A percentile compares a stretch with the other conserved stretches of the same genome.
phyloP scores from a whole-genome alignment of 805 yeast genomes.

The Yarrowia keelungensis region DNA sequence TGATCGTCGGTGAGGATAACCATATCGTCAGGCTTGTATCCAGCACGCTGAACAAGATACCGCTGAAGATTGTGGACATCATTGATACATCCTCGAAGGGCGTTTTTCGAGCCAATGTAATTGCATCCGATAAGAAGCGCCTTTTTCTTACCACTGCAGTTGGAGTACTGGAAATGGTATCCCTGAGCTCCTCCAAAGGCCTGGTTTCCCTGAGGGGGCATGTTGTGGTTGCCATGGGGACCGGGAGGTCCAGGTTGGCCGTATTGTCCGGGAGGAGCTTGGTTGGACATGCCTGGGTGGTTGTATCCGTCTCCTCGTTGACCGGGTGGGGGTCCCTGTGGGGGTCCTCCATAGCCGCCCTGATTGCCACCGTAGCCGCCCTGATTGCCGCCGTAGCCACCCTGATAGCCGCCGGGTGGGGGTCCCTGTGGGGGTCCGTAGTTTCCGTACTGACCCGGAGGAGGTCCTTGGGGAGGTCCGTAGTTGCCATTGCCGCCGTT shows the following conservation, averaged over 20 bases:
- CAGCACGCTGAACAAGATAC: constrained; percentile 53
- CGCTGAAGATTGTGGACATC: constrained; percentile 61
- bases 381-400: background rate
- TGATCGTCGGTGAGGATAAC: constrained; percentile 55
- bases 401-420: background rate
- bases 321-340: background rate
- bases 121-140: constrained; percentile 82
- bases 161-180: constrained; percentile 37
- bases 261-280: constrained; percentile 16
- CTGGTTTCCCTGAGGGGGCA: constrained; percentile 35
- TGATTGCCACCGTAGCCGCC: too few relatives aligned
- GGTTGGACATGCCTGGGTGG: constrained; percentile 1
- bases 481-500: background rate
- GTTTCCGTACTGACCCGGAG: constrained; percentile 22
- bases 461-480: constrained; percentile 28
- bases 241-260: constrained; percentile 15
- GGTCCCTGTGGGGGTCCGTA: constrained; percentile 26
- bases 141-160: constrained; percentile 62
- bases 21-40: constrained; percentile 51
- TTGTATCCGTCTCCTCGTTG: background rate
- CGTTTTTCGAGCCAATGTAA: constrained; percentile 68
- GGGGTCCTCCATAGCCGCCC: background rate
- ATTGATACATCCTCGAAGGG: constrained; percentile 79
- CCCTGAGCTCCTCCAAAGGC: constrained; percentile 18
- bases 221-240: constrained; percentile 4